phyloP scores from a whole-genome alignment of 345 rosid species.

The Litchi chinensis region DNA sequence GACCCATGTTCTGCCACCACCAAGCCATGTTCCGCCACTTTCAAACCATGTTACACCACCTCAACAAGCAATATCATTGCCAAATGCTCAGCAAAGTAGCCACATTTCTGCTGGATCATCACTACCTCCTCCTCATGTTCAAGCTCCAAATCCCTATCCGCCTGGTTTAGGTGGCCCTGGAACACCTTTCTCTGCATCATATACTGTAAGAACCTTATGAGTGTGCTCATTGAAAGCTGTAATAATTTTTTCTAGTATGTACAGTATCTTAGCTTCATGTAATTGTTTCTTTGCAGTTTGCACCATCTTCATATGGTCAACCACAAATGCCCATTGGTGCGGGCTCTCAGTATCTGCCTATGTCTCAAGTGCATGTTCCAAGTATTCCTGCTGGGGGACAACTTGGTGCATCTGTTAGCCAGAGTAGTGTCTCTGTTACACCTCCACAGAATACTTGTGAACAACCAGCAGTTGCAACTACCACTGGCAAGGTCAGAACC shows the following conservation, averaged over 20 bases:
- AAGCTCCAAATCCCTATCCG: conserved; percentile 46
- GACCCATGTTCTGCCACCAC: not conserved
- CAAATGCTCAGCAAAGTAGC: conserved; percentile 53
- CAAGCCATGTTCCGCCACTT: conserved; percentile 57
- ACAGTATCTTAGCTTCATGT: conserved; percentile 19
- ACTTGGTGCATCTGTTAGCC: conserved; percentile 45
- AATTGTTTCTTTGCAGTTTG: conserved; percentile 53
- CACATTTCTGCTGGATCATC: conserved; percentile 52
- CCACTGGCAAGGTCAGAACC: conserved; percentile 41
- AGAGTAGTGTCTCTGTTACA: conserved; percentile 37
- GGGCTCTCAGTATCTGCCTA: conserved; percentile 53
- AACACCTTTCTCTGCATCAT: conserved; percentile 59
- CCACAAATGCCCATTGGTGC: conserved; percentile 42
- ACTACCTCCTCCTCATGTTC: conserved; percentile 54
- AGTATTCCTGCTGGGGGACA: conserved; percentile 56
- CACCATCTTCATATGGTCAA: conserved; percentile 55
- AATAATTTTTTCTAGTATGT: conserved; percentile 20
- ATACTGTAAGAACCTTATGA: conserved; percentile 54
- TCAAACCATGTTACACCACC: conserved; percentile 47
- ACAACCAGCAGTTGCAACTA: conserved; percentile 44
- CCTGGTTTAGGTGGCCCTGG: conserved; percentile 63
- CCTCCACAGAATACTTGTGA: conserved; percentile 47
- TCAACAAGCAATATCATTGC: conserved; percentile 51
- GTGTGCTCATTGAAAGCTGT: conserved; percentile 14
- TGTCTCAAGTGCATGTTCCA: conserved; percentile 53